These are phyloP conservation scores for Mycena galopus DNA, from an alignment of 768 basidiomycete genomes.

Conservation along the genomic window DNA sequence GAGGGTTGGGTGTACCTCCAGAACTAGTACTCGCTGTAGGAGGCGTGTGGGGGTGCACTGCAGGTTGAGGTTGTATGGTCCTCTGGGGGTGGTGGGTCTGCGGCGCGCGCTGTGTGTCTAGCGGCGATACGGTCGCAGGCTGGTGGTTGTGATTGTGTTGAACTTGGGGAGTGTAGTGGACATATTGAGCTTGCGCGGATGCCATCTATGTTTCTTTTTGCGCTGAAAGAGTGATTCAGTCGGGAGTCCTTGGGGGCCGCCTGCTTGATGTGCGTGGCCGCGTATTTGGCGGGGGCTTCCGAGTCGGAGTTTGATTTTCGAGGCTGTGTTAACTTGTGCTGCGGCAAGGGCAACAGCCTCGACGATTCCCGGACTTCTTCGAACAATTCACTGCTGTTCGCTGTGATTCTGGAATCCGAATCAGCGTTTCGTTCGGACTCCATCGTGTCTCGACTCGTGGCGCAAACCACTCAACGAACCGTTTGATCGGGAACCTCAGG, in stretches of 20 bases:
- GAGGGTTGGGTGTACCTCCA: not conserved
- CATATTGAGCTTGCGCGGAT: constrained; percentile 7
- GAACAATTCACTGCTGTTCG: too few relatives aligned
- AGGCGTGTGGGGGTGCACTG: not conserved
- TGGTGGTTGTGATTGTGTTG: constrained; percentile 1
- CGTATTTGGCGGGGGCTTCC: not conserved
- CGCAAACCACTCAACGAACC: too few relatives aligned
- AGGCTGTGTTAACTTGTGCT: too few relatives aligned
- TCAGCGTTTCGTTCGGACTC: too few relatives aligned
- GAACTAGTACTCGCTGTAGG: not conserved
- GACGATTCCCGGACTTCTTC: too few relatives aligned
- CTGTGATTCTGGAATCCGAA: too few relatives aligned
- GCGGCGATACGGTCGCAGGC: constrained; percentile 29
- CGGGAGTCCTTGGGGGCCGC: not conserved
- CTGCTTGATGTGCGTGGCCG: not conserved
- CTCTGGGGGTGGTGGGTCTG: too few relatives aligned
- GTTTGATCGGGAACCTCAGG: too few relatives aligned
- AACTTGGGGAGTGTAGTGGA: constrained; percentile 19
- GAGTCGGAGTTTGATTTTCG: too few relatives aligned
- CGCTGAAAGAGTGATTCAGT: not conserved
- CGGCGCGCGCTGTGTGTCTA: constrained; percentile 27
- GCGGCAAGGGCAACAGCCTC: too few relatives aligned
- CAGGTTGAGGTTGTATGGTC: too few relatives aligned
- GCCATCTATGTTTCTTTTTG: not conserved
- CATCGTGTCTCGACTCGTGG: too few relatives aligned